Base-by-base conservation (phyloP, 345 rosid genomes). In the Carallia pectinifolia region DNA sequence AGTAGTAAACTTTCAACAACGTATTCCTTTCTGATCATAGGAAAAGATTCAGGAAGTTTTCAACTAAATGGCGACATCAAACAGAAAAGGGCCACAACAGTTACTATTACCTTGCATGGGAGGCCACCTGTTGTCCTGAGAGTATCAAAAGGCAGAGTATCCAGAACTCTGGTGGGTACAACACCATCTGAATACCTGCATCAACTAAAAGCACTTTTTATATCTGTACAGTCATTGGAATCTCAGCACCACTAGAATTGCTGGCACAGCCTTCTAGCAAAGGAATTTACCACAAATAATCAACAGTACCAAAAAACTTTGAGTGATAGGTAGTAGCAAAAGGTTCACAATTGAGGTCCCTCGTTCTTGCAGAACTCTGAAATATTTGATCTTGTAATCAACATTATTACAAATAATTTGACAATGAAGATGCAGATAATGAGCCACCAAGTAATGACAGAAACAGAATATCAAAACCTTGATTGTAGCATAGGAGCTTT, bases 221-320 rank as follows among this genome's bases (percentile, higher is more conserved):
- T n/a, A 37, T 37, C 23, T 48, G 53, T 67, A 59, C n/a, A 38
- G 50, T 38, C 55, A 6, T 8, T 29, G 52, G 9, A 8, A 58
- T 0, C 36, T 17, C 36, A 34, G 50, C 17, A 48, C 33, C 74
- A 7, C 1, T 37, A 62, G 6, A 69, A 58, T 53, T 33, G 27
- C 39, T 38, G 50, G n/a, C 34, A 13, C 31, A 62, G 52, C 29
- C 53, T 44, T 54, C 13, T 8, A 59, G 44, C 19, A 48, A 61
- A 68, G 56, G 40, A 56, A n/a, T 64, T 82, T 86, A 91, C 94
- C 97, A 92, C 67, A 92, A 71, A 74, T 88, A 92, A 81, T 92
- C 96, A 64, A 92, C 97, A 18, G 97, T 90, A 72, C 96, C 96
- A 10, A 90, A 83, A 82, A 92, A 92, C 79, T 90, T 92, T 2